Evolutionary conservation across 202 grass and related monocot genomes (phyloP), one percentile per base, ranked within the genome.

Genomic region (Panicum hallii): DNA sequence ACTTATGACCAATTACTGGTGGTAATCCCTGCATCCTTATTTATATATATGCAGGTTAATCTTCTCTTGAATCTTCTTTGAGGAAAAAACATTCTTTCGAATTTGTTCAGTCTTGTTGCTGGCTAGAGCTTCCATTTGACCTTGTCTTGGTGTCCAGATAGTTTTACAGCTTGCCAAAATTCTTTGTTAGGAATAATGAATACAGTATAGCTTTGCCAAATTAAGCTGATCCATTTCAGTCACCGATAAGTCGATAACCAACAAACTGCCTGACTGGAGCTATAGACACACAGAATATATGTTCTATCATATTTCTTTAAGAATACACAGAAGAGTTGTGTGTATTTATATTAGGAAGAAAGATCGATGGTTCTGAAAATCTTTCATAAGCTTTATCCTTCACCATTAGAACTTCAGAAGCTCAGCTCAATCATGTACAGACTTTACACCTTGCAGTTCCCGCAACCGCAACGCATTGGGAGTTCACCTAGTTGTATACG

Each of bases 51-150:
- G 13, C 36, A 36, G 13, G 17, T 30, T 62, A 53, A 16, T 52
- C 16, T 82, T 26, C 26, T 55, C 13, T 14, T 26, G 4, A 52
- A 52, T 52, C 4, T 17, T 52, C 49, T 52, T 52, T 16, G 10
- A 38, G 36, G 36, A 0, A 52, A 52, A 16, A 52, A 52, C 5
- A 52, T 16, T 16, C 5, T 16, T 52, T 52, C 17, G 49, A 50
- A 42, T 38, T 22, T 71, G 72, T 66, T 71, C 16, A 77, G 4
- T 58, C 30, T 67, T 52, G 75, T 13, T 79, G 58, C 58, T 74
- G 20, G 67, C 34, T 67, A 38, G n/a, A 54, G 0, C n/a, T 65
- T n/a, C 20, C 47, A 41, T 58, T 52, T 63, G 55, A 22, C 30
- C 63, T 64, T 17, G 66, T 40, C 62, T 4, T 38, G 36, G 36